These are phyloP conservation scores for Coniochaeta sp. DNA, from an alignment of 2,329 filamentous ascomycete species.

Conservation along the genomic window DNA sequence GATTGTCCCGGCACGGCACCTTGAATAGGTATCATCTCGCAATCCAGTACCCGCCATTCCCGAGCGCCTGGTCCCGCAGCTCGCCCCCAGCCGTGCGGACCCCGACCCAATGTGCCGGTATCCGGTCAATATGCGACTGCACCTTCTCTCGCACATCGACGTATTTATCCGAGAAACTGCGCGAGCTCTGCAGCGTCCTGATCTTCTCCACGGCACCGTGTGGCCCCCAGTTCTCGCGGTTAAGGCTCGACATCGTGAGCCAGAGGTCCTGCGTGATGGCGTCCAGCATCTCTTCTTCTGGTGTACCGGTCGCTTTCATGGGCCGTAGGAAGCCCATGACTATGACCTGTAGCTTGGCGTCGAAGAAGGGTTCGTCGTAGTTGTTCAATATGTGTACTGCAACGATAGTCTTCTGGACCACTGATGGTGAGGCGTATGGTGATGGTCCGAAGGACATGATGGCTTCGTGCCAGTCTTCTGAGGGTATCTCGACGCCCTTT, in stretches of 20 bases:
- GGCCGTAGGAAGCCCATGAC: slow-evolving; percentile 55
- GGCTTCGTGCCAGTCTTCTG: slow-evolving; percentile 48
- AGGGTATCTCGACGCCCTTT: slow-evolving; percentile 23
- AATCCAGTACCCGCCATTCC: slow-evolving; percentile 44
- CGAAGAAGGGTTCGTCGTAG: slow-evolving; percentile 34
- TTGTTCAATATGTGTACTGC: slow-evolving; percentile 47
- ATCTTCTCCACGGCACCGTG: slow-evolving; percentile 29
- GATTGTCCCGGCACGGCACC: neutral
- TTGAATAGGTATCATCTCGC: slow-evolving; percentile 17
- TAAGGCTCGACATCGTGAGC: slow-evolving; percentile 37
- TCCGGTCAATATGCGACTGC: slow-evolving; percentile 47
- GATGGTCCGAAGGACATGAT: slow-evolving; percentile 50
- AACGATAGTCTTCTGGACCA: slow-evolving; percentile 44
- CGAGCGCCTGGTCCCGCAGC: slow-evolving; percentile 40
- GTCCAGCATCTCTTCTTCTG: slow-evolving; percentile 18
- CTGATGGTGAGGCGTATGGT: slow-evolving; percentile 33
- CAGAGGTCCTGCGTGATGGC: slow-evolving; percentile 32
- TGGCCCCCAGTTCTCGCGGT: slow-evolving; percentile 36
- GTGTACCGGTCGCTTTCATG: slow-evolving; percentile 11
- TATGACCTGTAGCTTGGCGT: slow-evolving; percentile 41
- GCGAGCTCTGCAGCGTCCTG: slow-evolving; percentile 27
- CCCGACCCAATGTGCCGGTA: slow-evolving; percentile 53
- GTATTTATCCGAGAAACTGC: slow-evolving; percentile 34
- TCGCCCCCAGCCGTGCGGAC: slow-evolving; percentile 43
- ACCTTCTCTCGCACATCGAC: slow-evolving; percentile 39